Conservation (phyloP, 1,139 yeast genomes). For the Pichia sp. region DNA sequence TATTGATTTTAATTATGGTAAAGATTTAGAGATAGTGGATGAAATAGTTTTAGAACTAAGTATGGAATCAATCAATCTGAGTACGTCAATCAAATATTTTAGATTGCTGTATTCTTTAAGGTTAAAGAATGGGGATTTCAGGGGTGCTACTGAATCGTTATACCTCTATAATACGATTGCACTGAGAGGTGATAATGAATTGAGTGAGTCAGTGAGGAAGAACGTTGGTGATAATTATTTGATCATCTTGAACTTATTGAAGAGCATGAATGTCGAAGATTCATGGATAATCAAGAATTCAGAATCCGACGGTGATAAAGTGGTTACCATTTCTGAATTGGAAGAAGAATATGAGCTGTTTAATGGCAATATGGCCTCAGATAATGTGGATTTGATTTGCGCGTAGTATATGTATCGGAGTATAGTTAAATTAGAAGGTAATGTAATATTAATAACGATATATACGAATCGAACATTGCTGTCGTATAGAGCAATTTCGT, state of each 20-base stretch:
- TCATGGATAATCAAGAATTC: conserved; percentile 23
- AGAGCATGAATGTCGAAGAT: conserved; percentile 38
- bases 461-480: too few relatives aligned
- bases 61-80: conserved; percentile 14
- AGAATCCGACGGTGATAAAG: conserved; percentile 9
- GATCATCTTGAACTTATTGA: conserved; percentile 44
- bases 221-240: conserved; percentile 27
- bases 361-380: too few relatives aligned
- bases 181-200: not conserved
- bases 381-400: too few relatives aligned
- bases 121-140: conserved; percentile 36
- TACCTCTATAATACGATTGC: conserved; percentile 43
- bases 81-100: conserved; percentile 37
- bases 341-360: conserved; percentile 19
- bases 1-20: conserved; percentile 24
- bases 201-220: not conserved
- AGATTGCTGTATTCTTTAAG: conserved; percentile 55
- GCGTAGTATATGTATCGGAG: too few relatives aligned
- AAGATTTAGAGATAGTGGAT: conserved; percentile 27
- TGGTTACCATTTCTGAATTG: conserved; percentile 17
- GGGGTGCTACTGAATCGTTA: conserved; percentile 53
- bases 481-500: too few relatives aligned
- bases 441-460: too few relatives aligned
- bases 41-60: conserved; percentile 26
- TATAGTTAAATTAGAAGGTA: too few relatives aligned